A percentile compares a stretch with the other conserved stretches of the same genome.
These are phyloP conservation scores for Macrolepiota fuliginosa DNA, from an alignment of 768 basidiomycete species.

Conservation along the genomic window DNA sequence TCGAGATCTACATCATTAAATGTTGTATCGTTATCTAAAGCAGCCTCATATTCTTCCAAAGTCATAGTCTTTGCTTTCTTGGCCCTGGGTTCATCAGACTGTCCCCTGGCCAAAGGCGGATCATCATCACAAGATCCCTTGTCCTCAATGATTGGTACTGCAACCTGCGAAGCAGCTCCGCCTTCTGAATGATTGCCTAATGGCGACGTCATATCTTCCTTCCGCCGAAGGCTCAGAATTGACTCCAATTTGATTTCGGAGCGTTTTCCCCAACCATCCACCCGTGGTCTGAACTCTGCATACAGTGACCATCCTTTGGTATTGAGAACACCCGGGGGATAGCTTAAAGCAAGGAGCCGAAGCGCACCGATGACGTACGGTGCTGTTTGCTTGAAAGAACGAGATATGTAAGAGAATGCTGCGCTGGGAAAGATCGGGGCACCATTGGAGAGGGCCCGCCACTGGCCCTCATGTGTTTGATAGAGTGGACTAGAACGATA, in stretches of 20 bases:
- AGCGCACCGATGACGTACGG: slow-evolving; percentile 78
- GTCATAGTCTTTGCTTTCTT: slow-evolving; percentile 42
- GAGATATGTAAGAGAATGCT: slow-evolving; percentile 85
- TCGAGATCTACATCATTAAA: slow-evolving; percentile 46
- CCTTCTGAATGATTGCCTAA: background rate
- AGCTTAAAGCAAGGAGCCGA: slow-evolving; percentile 63
- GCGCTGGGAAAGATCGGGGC: slow-evolving; percentile 64
- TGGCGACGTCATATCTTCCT: background rate
- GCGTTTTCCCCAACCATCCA: slow-evolving; percentile 81
- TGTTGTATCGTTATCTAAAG: slow-evolving; percentile 43
- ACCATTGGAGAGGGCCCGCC: slow-evolving; percentile 80
- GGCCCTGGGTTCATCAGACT: slow-evolving; percentile 24
- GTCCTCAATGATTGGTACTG: background rate
- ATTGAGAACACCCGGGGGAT: slow-evolving; percentile 56
- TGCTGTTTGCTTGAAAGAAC: slow-evolving; percentile 76
- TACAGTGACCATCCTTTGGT: slow-evolving; percentile 75
- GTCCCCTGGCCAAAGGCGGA: slow-evolving; percentile 11
- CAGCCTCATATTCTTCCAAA: slow-evolving; percentile 52
- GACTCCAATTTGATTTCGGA: slow-evolving; percentile 68
- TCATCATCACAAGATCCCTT: slow-evolving; percentile 4
- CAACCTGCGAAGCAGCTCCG: background rate
- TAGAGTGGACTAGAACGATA: slow-evolving; percentile 67
- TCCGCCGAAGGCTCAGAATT: slow-evolving; percentile 51
- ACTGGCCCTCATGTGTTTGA: slow-evolving; percentile 62
- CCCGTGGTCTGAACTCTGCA: slow-evolving; percentile 80